Evolutionary conservation across 23 red algal species (phyloP).

Genomic region (Pyropia haitanensis): DNA sequence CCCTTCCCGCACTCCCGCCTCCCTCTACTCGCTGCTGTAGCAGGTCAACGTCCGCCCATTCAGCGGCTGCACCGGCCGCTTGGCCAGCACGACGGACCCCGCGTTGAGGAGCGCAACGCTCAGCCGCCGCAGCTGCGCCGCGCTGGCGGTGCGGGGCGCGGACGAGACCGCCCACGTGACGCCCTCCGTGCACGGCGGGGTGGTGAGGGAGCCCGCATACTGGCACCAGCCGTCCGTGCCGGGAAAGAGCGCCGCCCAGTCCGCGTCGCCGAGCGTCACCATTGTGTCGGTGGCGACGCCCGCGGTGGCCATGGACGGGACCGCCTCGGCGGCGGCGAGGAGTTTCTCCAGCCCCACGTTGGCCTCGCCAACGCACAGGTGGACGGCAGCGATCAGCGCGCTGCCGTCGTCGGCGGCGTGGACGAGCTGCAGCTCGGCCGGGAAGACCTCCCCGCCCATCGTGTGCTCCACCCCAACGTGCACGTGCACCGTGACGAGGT

Average conservation of each 20-base stretch:
- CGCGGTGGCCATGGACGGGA: not conserved
- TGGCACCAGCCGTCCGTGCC: constrained; percentile 7
- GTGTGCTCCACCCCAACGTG: constrained; percentile 51
- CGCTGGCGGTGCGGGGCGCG: no score
- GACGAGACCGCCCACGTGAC: constrained; percentile 25
- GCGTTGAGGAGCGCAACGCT: no score
- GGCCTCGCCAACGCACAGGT: not conserved
- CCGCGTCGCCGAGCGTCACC: not conserved
- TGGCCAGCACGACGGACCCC: no score
- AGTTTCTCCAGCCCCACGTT: not conserved
- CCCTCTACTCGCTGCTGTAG: no score
- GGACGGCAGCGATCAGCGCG: constrained; percentile 17
- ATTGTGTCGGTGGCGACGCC: not conserved
- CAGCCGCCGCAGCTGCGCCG: no score
- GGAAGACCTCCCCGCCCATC: constrained; percentile 32
- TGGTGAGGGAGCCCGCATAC: constrained; percentile 55
- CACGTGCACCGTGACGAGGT: constrained; percentile 33
- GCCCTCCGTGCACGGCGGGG: constrained; percentile 68
- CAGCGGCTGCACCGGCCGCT: no score
- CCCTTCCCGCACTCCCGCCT: no score
- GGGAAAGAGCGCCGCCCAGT: not conserved
- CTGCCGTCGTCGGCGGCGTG: constrained; percentile 41
- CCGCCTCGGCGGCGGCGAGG: not conserved
- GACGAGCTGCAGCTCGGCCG: constrained; percentile 56
- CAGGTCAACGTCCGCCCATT: no score